Percentiles rank a stretch among this genome's conserved stretches.
These are phyloP conservation scores for Blastocystis sp. DNA, from an alignment of 352 stramenopile genomes.

Conservation along the genomic window DNA sequence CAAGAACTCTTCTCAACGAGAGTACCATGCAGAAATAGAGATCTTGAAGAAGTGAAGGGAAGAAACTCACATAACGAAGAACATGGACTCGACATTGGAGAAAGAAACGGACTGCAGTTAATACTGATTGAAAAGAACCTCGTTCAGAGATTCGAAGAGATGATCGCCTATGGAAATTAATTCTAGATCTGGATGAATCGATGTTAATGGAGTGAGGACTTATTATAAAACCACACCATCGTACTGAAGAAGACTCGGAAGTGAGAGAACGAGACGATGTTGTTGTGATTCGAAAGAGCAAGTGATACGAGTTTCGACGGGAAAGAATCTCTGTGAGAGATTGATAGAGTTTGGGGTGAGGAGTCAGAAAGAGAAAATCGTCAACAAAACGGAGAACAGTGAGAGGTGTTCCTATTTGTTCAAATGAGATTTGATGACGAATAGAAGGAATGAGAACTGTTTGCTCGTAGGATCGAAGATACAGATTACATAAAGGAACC, in stretches of 20 bases:
- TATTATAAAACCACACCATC: neutral
- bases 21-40: neutral
- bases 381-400: constrained; percentile 8
- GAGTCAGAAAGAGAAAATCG: neutral
- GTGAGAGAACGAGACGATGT: neutral
- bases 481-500: constrained; percentile 6
- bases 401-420: neutral
- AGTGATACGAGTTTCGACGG: neutral
- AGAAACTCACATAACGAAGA: neutral
- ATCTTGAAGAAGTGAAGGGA: neutral
- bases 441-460: neutral
- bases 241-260: neutral
- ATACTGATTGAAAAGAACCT: neutral
- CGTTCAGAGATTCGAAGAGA: neutral
- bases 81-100: neutral
- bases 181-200: neutral
- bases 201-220: neutral
- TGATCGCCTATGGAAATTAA: neutral
- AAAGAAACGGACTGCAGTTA: neutral
- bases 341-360: neutral
- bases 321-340: neutral
- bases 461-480: neutral
- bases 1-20: neutral
- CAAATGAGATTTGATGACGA: neutral
- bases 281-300: neutral